These are phyloP conservation scores for Rhodotorula sp. DNA, from an alignment of 1,284 basidiomycete species.

Conservation along the genomic window DNA sequence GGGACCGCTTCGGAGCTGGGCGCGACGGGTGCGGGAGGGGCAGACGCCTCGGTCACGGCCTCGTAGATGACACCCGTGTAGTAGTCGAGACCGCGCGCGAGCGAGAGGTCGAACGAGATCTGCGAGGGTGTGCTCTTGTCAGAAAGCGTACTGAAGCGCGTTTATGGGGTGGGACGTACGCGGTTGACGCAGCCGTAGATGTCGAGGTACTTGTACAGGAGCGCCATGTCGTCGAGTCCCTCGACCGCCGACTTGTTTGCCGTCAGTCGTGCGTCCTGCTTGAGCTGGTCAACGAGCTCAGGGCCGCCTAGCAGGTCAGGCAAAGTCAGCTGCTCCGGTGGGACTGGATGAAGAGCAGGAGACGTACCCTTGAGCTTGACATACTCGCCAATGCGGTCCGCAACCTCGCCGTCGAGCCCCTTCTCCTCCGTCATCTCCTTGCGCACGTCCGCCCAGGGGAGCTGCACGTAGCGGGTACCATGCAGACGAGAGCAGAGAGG, in stretches of 20 bases:
- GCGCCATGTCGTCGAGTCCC: conserved; percentile 86
- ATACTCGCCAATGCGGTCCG: conserved; percentile 95
- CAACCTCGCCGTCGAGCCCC: conserved; percentile 76
- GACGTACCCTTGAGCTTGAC: conserved; percentile 86
- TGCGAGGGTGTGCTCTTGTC: conserved; percentile 47
- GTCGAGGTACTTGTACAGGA: conserved; percentile 80
- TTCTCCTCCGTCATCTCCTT: conserved; percentile 97
- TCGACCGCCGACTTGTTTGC: conserved; percentile 74
- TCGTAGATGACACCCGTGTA: conserved; percentile 99
- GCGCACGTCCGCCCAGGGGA: conserved; percentile 87
- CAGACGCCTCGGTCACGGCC: conserved; percentile 87
- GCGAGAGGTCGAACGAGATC: conserved; percentile 94
- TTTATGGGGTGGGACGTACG: conserved; percentile 53
- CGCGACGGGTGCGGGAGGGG: conserved; percentile 72
- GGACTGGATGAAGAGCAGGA: not conserved
- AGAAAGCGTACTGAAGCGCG: not conserved
- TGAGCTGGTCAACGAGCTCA: conserved; percentile 74
- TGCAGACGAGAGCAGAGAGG: not conserved
- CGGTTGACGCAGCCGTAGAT: conserved; percentile 79
- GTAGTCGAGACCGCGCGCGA: conserved; percentile 95
- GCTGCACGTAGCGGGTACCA: conserved; percentile 51
- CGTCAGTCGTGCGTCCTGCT: conserved; percentile 66
- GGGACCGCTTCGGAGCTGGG: conserved; percentile 50
- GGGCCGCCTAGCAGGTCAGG: conserved; percentile 60
- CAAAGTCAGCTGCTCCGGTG: fast-evolving